These are phyloP conservation scores for Pythium angustatum DNA, from an alignment of 352 stramenopile genomes.

Conservation along the genomic window DNA sequence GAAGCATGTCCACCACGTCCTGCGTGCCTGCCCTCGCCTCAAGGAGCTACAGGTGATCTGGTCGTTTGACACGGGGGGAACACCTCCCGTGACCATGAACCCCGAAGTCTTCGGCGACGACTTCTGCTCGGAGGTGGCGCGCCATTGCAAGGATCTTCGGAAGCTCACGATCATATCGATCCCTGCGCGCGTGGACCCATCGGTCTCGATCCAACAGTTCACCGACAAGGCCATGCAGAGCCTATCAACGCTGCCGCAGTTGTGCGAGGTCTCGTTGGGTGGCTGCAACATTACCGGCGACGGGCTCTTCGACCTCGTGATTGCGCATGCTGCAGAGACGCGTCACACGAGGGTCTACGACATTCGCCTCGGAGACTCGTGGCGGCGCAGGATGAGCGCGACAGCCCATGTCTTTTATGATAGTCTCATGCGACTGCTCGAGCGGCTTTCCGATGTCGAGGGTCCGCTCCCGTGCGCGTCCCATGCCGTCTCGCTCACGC, in stretches of 20 bases:
- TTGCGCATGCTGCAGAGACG: neutral
- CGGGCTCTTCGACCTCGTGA: neutral
- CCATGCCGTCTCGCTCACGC: neutral
- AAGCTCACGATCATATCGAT: neutral
- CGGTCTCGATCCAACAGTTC: neutral
- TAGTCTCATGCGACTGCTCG: neutral
- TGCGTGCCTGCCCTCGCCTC: neutral
- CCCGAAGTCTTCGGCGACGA: neutral
- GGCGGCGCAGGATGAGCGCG: neutral
- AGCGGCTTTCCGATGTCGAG: neutral
- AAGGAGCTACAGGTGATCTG: slow-evolving; percentile 2
- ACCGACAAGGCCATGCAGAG: neutral
- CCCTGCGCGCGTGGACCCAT: neutral
- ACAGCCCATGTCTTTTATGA: neutral
- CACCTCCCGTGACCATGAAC: neutral
- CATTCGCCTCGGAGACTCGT: neutral
- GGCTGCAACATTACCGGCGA: neutral
- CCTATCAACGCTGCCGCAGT: neutral
- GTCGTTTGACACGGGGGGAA: neutral
- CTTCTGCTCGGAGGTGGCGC: neutral
- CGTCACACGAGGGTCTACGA: neutral
- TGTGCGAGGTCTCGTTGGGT: neutral
- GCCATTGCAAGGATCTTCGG: neutral
- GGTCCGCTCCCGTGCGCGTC: neutral
- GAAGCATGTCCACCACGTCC: neutral